phyloP scores from a whole-genome alignment of 2,329 filamentous ascomycete species.

The Epichloe hybrida region DNA sequence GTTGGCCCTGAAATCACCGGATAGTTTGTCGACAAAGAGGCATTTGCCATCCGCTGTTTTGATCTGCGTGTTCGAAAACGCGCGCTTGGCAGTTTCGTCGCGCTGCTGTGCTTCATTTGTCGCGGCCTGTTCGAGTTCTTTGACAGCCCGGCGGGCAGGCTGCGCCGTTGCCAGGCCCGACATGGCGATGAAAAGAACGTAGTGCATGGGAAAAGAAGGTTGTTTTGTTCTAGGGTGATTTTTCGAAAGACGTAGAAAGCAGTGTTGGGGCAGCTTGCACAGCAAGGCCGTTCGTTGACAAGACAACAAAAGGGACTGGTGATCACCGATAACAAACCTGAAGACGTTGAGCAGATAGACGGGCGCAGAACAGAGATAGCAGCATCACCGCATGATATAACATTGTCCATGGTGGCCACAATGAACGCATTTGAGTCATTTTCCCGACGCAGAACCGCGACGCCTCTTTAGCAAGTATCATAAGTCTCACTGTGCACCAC shows the following conservation, averaged over 20 bases:
- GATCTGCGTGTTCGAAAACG: slow-evolving; percentile 30
- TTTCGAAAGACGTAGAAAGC: background rate
- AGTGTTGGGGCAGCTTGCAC: background rate
- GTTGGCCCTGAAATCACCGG: slow-evolving; percentile 34
- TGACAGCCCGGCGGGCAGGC: slow-evolving; percentile 14
- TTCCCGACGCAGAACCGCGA: no score
- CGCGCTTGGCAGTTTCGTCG: slow-evolving; percentile 29
- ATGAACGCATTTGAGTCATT: no score
- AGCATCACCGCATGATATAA: background rate
- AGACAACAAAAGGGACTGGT: background rate
- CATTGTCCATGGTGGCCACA: background rate
- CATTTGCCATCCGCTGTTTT: slow-evolving; percentile 30
- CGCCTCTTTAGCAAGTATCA: background rate
- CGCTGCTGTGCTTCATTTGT: slow-evolving; percentile 31
- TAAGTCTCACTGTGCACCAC: background rate
- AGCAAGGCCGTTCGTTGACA: background rate
- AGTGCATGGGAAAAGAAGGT: background rate
- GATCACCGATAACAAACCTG: no score
- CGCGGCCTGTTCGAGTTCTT: slow-evolving; percentile 27
- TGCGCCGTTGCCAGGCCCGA: background rate
- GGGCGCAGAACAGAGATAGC: no score
- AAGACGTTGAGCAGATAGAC: no score
- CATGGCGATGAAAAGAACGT: background rate
- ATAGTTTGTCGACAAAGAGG: slow-evolving; percentile 32
- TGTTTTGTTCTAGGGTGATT: background rate